These are phyloP conservation scores for Vairimorpha ceranae DNA, from an alignment of 371 early-diverging fungal species.

Conservation along the genomic window DNA sequence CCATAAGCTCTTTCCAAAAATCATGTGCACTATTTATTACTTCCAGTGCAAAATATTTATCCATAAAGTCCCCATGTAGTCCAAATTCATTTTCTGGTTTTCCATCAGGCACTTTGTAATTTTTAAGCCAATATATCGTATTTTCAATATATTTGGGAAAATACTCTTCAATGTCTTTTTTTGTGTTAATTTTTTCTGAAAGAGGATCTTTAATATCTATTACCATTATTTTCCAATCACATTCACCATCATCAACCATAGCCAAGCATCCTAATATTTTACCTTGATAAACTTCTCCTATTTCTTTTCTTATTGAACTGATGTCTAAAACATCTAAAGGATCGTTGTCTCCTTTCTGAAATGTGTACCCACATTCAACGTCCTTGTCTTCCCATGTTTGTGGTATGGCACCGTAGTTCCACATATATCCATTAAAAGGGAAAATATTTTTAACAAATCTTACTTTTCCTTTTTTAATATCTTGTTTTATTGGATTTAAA, in stretches of 20 bases:
- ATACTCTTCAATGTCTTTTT: slow-evolving; percentile 86
- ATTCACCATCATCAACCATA: slow-evolving; percentile 83
- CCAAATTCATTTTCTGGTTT: slow-evolving; percentile 95
- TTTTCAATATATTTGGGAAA: slow-evolving; percentile 84
- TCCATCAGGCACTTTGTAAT: slow-evolving; percentile 97
- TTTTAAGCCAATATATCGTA: slow-evolving; percentile 92
- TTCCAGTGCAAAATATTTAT: slow-evolving; percentile 74
- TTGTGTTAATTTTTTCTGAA: slow-evolving; percentile 80
- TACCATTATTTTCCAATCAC: slow-evolving; percentile 96
- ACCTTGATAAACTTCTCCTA: slow-evolving; percentile 92
- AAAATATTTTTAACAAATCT: slow-evolving; percentile 95
- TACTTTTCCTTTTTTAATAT: slow-evolving; percentile 91
- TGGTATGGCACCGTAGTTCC: slow-evolving; percentile 98
- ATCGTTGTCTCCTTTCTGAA: slow-evolving; percentile 86
- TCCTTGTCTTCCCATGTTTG: slow-evolving; percentile 96
- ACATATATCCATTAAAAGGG: slow-evolving; percentile 98
- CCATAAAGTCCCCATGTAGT: slow-evolving; percentile 77
- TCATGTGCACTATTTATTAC: slow-evolving; percentile 82
- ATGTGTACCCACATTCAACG: slow-evolving; percentile 73
- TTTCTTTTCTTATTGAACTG: slow-evolving; percentile 74
- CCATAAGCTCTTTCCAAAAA: slow-evolving; percentile 68
- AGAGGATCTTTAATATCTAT: slow-evolving; percentile 86
- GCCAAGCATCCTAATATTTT: slow-evolving; percentile 93
- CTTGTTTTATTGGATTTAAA: slow-evolving; percentile 95
- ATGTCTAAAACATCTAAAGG: slow-evolving; percentile 95